Evolutionary conservation across 2,329 filamentous ascomycete species (phyloP), one percentile per base, ranked within the genome.

Genomic region (Penicillium rolfsii): DNA sequence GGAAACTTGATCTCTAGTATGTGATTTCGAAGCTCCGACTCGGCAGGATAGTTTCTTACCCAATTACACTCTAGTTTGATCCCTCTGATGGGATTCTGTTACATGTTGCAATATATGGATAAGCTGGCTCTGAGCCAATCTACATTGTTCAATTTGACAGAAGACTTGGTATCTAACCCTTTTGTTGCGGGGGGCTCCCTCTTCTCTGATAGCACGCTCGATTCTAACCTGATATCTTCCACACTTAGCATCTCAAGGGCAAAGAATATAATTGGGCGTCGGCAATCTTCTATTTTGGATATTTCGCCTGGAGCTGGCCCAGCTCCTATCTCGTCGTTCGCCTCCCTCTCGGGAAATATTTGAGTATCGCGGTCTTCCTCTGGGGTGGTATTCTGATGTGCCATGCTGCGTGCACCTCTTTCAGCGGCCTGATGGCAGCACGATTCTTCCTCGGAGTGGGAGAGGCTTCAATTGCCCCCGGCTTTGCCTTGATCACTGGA

Each of bases 231-330:
- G 16, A 22, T n/a, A 6, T 35, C 19, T 43, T 33, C 38, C n/a
- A 2, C 12, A 11, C 19, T 4, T 28, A 74, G 71, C 46, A 67
- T 6, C 70, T 75, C 3, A 53, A 65, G 26, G 70, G 69, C 5
- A 59, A 63, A 7, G 53, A 75, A 55, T 75, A 75, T 40, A 68
- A 70, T 8, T 76, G 73, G 74, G 57, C 68, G 3, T 71, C 70
- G 9, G 72, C 71, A 3, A 57, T 74, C 26, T 76, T 76, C 58
- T 76, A 76, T 46, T 74, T 76, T 56, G 74, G 74, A 40, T 76
- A 75, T 33, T 67, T 74, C 14, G 68, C 71, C 1, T 76, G 78
- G 64, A 76, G 77, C 52, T 79, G 76, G 67, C 76, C 76, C 0
- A 77, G 74, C 33, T 74, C 74, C 12, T 73, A 74, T 49, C 63